Evolutionary conservation across 2,329 filamentous ascomycete genomes (phyloP), one percentile per base, ranked within the genome.

Genomic region (Botrytis pseudocinerea): DNA sequence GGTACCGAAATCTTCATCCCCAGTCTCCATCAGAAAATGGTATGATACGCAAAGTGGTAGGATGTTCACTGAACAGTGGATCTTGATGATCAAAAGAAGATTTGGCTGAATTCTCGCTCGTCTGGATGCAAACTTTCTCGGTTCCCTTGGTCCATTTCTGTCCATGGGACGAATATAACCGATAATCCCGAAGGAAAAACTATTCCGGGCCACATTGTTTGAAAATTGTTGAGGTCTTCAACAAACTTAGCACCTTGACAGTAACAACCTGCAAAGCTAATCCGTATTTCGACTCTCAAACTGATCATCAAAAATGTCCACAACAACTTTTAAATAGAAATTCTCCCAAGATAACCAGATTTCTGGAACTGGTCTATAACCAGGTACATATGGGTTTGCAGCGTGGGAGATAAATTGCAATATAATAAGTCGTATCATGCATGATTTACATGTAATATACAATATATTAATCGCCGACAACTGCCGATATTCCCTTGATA

Each of bases 381-480:
- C 71, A 76, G 74, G 74, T 73, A 73, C 74, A 71, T 70, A 61
- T 70, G 66, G 42, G 38, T 48, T 71, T 46, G 59, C 59, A 69
- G 73, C 62, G 48, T 64, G 70, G 70, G 66, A 72, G 57, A 59
- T 72, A 76, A 46, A 70, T 68, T 73, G 61, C 63, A 68, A 57
- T 72, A 60, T 72, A 68, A 65, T 68, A 69, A 74, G 44, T 65
- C 62, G 72, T 64, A 72, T 66, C 69, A 70, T 70, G 69, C 69
- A 68, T 69, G 54, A 72, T 14, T 64, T 60, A 28, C 46, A 64
- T 72, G 35, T 51, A 68, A 69, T 69, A 61, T 71, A 68, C 46
- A 65, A 68, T 69, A 75, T 51, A 75, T 76, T 75, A 72, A 69
- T 68, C 74, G 64, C 72, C 69, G 69, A 70, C 68, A 70, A 70